Base-by-base conservation (phyloP, 1,139 yeast genomes). In the Kurtzmaniella quercitrusa region DNA sequence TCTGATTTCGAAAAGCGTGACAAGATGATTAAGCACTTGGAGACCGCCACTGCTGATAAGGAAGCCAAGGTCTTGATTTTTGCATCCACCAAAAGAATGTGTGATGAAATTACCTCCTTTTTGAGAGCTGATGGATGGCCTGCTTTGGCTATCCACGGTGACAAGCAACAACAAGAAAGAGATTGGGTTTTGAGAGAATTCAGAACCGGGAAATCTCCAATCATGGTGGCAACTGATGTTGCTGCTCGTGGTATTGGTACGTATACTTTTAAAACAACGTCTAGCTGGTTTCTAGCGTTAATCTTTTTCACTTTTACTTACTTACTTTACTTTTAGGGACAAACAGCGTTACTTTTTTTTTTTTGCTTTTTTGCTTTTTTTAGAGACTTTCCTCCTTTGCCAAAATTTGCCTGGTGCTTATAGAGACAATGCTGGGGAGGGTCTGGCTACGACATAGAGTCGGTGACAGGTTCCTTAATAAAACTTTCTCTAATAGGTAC, bases 231-330 rank as follows among this genome's bases (percentile, higher is more conserved):
- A 51, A 93, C 98, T 55, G 98, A 93, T 70, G 98, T 93, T 67
- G 98, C 98, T 50, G 96, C 98, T 55, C 89, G 98, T 81, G 98
- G 98, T 82, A 91, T 93, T 77, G 98, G 96, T 90, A 89, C 73
- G 98, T 87, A 68, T 68, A 50, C 51, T 54, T 53, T 48, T 48
- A 48, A n/a, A 51, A 50, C 12, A 14, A 19, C 15, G 19, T 19
- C 27, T 36, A 36, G 38, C 38, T 36, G 38, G 38, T 18, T 21
- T 36, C 19, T 49, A 47, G 54, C 47, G 38, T 42, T 19, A 3
- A n/a, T 21, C 4, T 15, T 19, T 21, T 19, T 31, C 37, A 27
- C 37, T 15, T 38, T 37, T 37, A 44, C 43, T 46, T 42, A 44
- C 43, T 46, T 42, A 41, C 41, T 25, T 25, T 31, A 34, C 18